These are phyloP conservation scores for Talaromyces sp. DNA, from an alignment of 2,329 filamentous ascomycete genomes.

Conservation along the genomic window DNA sequence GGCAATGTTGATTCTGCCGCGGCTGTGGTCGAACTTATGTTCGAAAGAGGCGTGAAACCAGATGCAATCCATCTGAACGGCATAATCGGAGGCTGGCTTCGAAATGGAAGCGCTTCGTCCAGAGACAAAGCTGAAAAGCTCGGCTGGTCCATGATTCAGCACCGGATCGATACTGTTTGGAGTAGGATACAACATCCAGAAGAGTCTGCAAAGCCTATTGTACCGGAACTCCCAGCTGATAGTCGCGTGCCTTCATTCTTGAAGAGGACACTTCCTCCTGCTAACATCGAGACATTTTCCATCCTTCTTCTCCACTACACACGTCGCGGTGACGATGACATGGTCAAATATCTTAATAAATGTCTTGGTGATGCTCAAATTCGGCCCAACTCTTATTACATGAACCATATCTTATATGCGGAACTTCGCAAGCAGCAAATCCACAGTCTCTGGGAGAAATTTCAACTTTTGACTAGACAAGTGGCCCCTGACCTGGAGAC, in stretches of 20 bases:
- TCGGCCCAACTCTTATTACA: conserved; percentile 64
- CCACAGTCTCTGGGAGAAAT: conserved; percentile 52
- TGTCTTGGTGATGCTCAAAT: conserved; percentile 61
- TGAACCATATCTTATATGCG: conserved; percentile 71
- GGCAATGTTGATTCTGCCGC: conserved; percentile 66
- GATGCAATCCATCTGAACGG: conserved; percentile 75
- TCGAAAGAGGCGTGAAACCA: conserved; percentile 60
- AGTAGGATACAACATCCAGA: conserved; percentile 23
- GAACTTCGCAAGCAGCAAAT: conserved; percentile 57
- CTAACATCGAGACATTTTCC: conserved; percentile 72
- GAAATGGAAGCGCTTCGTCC: conserved; percentile 53
- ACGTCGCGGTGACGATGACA: conserved; percentile 53
- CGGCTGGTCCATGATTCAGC: conserved; percentile 71
- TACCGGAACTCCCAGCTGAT: conserved; percentile 23
- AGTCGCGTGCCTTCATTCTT: conserved; percentile 35
- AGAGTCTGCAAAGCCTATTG: conserved; percentile 21
- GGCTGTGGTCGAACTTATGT: conserved; percentile 71
- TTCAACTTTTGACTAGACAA: conserved; percentile 49
- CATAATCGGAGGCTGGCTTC: conserved; percentile 71
- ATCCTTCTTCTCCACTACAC: conserved; percentile 69
- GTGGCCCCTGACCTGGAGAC: conserved; percentile 63
- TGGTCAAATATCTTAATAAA: conserved; percentile 57
- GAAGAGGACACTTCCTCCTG: conserved; percentile 48
- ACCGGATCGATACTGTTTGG: conserved; percentile 60
- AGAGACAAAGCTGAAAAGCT: conserved; percentile 60